These are phyloP conservation scores for Pestalotiopsis sp. DNA, from an alignment of 2,329 filamentous ascomycete genomes.

Conservation along the genomic window DNA sequence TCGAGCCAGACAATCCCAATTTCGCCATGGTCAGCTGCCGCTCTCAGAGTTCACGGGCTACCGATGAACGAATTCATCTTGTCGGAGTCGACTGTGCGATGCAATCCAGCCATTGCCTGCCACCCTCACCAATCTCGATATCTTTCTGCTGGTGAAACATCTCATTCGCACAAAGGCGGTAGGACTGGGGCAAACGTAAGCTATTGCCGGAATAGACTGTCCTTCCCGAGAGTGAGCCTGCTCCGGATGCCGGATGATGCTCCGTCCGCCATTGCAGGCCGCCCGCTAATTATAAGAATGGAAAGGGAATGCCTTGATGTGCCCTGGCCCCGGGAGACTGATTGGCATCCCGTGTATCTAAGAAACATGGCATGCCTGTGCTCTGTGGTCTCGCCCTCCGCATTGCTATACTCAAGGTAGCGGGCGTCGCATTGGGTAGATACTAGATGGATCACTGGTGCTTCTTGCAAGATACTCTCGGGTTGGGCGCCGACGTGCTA, in stretches of 20 bases:
- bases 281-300: not conserved
- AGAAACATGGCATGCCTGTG: conserved; percentile 7
- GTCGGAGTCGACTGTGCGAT: not conserved
- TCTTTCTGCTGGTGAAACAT: not conserved
- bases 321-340: not conserved
- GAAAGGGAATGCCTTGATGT: not conserved
- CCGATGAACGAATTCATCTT: not conserved
- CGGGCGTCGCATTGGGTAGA: not conserved
- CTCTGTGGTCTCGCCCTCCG: not conserved
- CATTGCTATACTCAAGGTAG: not conserved
- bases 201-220: not conserved
- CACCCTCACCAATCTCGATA: not conserved
- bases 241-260: not conserved
- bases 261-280: not conserved
- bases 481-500: not conserved
- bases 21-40: not conserved
- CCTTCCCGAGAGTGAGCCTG: not conserved
- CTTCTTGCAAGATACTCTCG: not conserved
- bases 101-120: not conserved
- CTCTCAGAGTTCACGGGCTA: not conserved
- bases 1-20: not conserved
- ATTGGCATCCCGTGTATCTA: not conserved
- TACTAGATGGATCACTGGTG: not conserved
- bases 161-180: not conserved
- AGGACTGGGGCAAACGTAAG: not conserved